These are phyloP conservation scores for Eucalyptus regnans DNA, from an alignment of 345 rosid genomes.

Conservation along the genomic window DNA sequence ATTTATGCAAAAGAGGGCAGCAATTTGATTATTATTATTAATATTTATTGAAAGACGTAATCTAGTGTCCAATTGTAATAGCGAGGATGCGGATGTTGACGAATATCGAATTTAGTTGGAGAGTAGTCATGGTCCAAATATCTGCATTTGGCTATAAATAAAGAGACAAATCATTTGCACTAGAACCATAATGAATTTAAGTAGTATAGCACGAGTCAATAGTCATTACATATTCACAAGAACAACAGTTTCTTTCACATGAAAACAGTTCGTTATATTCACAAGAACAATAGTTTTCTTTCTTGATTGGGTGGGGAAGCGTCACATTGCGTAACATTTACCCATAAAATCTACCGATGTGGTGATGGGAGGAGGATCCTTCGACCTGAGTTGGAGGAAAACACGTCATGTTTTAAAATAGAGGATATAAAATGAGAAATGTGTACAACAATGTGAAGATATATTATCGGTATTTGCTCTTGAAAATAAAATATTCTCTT, in stretches of 20 bases:
- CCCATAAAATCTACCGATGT: no score
- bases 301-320: not conserved
- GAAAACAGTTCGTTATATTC: not conserved
- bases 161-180: not conserved
- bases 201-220: not conserved
- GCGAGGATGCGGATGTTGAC: not conserved
- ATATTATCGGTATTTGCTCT: no score
- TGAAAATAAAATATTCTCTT: no score
- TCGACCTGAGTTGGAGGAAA: no score
- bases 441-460: no score
- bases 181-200: not conserved
- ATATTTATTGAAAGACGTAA: not conserved
- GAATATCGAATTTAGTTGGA: not conserved
- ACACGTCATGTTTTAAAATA: no score
- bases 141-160: not conserved
- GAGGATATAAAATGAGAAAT: no score
- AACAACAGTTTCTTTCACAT: not conserved
- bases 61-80: not conserved
- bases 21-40: not conserved
- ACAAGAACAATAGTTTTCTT: not conserved
- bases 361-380: no score
- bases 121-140: not conserved
- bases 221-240: not conserved
- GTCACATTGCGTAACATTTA: not conserved
- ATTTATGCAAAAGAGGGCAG: not conserved